phyloP scores from a whole-genome alignment of 495 filamentous ascomycete species.

The Lophiostoma macrostomum region DNA sequence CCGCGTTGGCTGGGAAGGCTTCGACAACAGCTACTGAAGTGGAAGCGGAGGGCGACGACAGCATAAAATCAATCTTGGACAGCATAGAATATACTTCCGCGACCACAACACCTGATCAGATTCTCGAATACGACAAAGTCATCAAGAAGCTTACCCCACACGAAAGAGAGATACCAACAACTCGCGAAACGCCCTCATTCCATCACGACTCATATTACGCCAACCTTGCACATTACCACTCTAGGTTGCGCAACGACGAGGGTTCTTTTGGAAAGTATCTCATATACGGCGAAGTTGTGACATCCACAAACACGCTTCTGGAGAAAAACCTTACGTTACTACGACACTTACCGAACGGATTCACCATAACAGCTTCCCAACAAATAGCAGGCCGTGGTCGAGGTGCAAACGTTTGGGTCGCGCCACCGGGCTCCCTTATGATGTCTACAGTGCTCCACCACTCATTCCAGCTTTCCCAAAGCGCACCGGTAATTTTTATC shows the following conservation, averaged over 20 bases:
- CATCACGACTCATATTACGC: slow-evolving; percentile 78
- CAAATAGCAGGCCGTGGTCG: slow-evolving; percentile 91
- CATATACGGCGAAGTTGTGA: slow-evolving; percentile 88
- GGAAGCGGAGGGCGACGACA: slow-evolving; percentile 16
- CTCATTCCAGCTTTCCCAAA: slow-evolving; percentile 61
- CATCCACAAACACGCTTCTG: slow-evolving; percentile 90
- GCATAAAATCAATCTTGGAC: slow-evolving; percentile 11
- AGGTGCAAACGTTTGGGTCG: slow-evolving; percentile 92
- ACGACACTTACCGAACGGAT: slow-evolving; percentile 70
- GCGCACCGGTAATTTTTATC: slow-evolving; percentile 86
- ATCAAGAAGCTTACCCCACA: slow-evolving; percentile 72
- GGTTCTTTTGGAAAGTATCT: slow-evolving; percentile 71
- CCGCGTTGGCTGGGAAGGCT: neutral
- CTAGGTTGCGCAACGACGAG: slow-evolving; percentile 51
- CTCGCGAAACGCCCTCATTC: slow-evolving; percentile 81
- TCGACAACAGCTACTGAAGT: neutral
- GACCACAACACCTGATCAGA: slow-evolving; percentile 47
- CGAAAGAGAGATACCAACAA: slow-evolving; percentile 63
- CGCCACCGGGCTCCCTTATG: slow-evolving; percentile 79
- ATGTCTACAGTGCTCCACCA: slow-evolving; percentile 86
- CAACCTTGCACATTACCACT: slow-evolving; percentile 65
- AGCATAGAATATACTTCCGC: slow-evolving; percentile 13
- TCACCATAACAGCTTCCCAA: slow-evolving; percentile 85
- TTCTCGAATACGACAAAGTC: slow-evolving; percentile 71
- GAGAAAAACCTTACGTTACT: slow-evolving; percentile 89